A percentile compares a stretch with the other conserved stretches of the same genome.
phyloP scores from a whole-genome alignment of 495 filamentous ascomycete species.

The Darksidea phi region DNA sequence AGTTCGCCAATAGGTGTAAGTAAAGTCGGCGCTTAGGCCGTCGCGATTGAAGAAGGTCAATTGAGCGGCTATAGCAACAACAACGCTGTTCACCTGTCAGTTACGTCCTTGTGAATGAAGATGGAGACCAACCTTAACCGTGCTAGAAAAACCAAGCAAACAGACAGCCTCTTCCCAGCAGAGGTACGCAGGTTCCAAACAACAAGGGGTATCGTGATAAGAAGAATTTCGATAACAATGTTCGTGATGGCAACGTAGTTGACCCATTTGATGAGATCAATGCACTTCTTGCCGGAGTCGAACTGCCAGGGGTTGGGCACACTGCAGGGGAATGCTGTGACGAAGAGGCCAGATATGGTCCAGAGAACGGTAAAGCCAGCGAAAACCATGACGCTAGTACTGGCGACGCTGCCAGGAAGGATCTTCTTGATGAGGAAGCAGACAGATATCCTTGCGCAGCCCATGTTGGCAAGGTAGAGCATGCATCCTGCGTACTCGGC shows the following conservation, averaged over 20 bases:
- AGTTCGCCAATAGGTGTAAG: constrained; percentile 25
- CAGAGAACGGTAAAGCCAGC: constrained; percentile 23
- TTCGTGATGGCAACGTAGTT: constrained; percentile 32
- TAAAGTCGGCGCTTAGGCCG: constrained; percentile 7
- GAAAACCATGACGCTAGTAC: constrained; percentile 11
- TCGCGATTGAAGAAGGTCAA: constrained; percentile 23
- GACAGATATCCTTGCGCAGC: constrained; percentile 28
- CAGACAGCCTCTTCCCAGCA: constrained; percentile 23
- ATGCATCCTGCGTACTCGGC: constrained; percentile 28
- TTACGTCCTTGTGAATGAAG: not conserved
- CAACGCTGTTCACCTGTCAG: constrained; percentile 12
- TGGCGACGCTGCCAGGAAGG: constrained; percentile 15
- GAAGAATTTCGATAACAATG: constrained; percentile 23
- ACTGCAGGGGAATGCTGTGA: constrained; percentile 49
- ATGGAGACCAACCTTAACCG: constrained; percentile 15
- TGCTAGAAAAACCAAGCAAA: constrained; percentile 21
- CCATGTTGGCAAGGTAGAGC: constrained; percentile 32
- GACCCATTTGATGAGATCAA: constrained; percentile 13
- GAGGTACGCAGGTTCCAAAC: constrained; percentile 30
- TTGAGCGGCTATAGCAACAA: constrained; percentile 14
- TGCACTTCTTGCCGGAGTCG: constrained; percentile 11
- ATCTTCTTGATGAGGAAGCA: constrained; percentile 28
- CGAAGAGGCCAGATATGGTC: constrained; percentile 42
- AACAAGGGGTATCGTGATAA: constrained; percentile 29
- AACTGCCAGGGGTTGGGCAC: constrained; percentile 24